Conservation (phyloP, 805 yeast species). For the Starmerella bacillaris region DNA sequence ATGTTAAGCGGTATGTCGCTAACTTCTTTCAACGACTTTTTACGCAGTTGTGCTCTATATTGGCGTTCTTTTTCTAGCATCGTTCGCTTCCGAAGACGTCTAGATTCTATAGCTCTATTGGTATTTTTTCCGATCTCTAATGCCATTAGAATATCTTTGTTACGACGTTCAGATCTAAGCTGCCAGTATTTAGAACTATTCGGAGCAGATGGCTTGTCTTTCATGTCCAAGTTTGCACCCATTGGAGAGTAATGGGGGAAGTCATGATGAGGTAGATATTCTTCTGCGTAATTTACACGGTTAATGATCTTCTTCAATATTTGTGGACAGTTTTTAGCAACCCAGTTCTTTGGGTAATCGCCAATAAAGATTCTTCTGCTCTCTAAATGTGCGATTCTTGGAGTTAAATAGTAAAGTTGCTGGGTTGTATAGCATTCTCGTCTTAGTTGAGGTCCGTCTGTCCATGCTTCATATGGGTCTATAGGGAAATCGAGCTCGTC, state of each 20-base stretch:
- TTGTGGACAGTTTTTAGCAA: constrained; percentile 4
- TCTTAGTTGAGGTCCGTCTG: constrained; percentile 10
- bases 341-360: constrained; percentile 18
- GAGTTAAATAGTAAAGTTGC: constrained; percentile 19
- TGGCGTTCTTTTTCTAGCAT: not conserved
- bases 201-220: not conserved
- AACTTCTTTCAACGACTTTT: not conserved
- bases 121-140: constrained; percentile 2
- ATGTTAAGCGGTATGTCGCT: too few species aligned
- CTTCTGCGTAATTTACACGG: not conserved
- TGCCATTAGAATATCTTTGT: constrained; percentile 4
- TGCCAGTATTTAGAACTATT: not conserved
- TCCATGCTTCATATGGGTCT: constrained; percentile 5
- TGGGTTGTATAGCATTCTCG: constrained; percentile 21
- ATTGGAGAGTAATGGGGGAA: not conserved
- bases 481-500: not conserved
- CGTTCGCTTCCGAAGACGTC: not conserved
- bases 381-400: constrained; percentile 19
- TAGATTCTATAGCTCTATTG: not conserved
- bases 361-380: constrained; percentile 22
- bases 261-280: not conserved
- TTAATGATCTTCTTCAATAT: not conserved
- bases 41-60: not conserved
- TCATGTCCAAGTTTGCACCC: not conserved
- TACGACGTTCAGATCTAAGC: not conserved